phyloP scores from a whole-genome alignment of 345 rosid species.

The Populus simonii region DNA sequence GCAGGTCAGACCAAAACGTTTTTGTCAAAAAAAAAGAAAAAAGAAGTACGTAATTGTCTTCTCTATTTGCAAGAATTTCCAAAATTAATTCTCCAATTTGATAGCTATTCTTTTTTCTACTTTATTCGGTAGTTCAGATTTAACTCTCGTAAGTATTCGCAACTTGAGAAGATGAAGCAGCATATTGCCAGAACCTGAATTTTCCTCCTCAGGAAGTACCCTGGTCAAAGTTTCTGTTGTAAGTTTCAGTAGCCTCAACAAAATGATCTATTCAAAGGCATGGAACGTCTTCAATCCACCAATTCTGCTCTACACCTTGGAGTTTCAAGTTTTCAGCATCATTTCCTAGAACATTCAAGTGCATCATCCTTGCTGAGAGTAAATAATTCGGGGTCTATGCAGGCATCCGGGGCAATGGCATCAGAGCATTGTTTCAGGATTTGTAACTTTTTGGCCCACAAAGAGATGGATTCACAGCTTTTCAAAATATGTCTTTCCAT shows the following conservation, averaged over 20 bases:
- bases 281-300: conserved; percentile 62
- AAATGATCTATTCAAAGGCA: conserved; percentile 57
- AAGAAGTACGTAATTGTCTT: too few relatives aligned
- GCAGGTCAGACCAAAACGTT: too few relatives aligned
- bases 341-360: conserved; percentile 6
- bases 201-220: conserved; percentile 41
- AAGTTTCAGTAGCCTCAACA: conserved; percentile 32
- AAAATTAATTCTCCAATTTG: conserved; percentile 38
- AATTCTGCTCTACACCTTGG: conserved; percentile 21
- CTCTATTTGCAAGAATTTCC: too few relatives aligned
- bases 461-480: conserved; percentile 44
- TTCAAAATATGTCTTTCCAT: conserved; percentile 48
- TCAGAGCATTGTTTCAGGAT: conserved; percentile 47
- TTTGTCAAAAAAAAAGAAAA: too few relatives aligned
- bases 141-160: conserved; percentile 29
- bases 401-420: conserved; percentile 50
- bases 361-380: conserved; percentile 3
- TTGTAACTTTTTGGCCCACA: conserved; percentile 39
- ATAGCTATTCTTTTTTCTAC: conserved; percentile 35
- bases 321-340: conserved; percentile 3
- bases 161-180: conserved; percentile 51
- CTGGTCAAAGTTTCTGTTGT: conserved; percentile 42
- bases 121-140: conserved; percentile 17
- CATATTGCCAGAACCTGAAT: conserved; percentile 52
- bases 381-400: conserved; percentile 23